phyloP scores from a whole-genome alignment of 306 rosid species.

The Prunus davidiana region DNA sequence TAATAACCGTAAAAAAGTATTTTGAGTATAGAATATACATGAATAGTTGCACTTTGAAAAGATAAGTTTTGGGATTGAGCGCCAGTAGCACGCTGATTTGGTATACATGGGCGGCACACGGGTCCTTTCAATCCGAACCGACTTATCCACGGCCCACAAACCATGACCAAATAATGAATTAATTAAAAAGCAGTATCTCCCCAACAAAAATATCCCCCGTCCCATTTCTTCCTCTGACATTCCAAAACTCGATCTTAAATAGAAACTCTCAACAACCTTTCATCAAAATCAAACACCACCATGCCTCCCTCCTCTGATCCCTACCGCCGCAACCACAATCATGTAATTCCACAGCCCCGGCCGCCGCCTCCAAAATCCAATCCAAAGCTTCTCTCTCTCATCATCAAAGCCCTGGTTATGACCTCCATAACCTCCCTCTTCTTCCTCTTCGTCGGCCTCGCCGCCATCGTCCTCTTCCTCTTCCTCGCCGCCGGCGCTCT shows the following conservation, averaged over 20 bases:
- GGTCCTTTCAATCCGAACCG: background rate
- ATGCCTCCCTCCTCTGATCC: constrained; percentile 5
- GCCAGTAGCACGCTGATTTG: too few relatives aligned
- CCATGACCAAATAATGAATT: background rate
- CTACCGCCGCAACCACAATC: constrained; percentile 5
- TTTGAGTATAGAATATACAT: too few relatives aligned
- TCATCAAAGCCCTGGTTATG: constrained; percentile 75
- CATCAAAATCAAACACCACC: background rate
- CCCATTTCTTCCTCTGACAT: background rate
- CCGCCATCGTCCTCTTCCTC: constrained; percentile 67
- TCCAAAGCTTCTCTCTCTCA: constrained; percentile 50
- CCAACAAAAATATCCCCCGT: background rate
- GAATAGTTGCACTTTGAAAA: too few relatives aligned
- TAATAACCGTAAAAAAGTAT: too few relatives aligned
- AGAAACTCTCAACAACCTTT: background rate
- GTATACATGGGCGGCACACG: background rate
- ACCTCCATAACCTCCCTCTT: constrained; percentile 66
- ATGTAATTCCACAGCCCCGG: constrained; percentile 12
- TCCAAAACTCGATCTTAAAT: background rate
- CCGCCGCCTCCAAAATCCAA: constrained; percentile 48
- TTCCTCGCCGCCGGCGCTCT: constrained; percentile 54
- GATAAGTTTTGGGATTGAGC: too few relatives aligned
- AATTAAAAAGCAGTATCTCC: background rate
- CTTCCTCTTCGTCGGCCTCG: constrained; percentile 69
- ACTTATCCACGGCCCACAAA: background rate